Evolutionary conservation across 129 eudicot genomes (phyloP).

Genomic region (Gnaphalium uliginosum): DNA sequence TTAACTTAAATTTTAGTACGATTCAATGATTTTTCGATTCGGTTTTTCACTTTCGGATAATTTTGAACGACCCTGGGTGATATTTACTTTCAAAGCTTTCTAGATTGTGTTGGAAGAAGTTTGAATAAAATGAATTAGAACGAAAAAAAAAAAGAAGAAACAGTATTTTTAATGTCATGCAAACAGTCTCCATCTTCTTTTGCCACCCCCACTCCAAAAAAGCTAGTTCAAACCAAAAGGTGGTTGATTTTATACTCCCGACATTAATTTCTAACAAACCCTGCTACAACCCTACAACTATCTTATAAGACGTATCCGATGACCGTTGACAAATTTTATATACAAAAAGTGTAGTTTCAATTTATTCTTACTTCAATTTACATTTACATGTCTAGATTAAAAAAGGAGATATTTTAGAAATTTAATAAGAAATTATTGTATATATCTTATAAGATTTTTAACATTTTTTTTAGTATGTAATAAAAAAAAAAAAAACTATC

Average conservation of each 20-base stretch:
- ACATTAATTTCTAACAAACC: conserved; percentile 18
- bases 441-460: too few relatives aligned
- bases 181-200: conserved; percentile 28
- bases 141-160: not conserved
- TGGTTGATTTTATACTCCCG: not conserved
- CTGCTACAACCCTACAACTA: not conserved
- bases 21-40: too few relatives aligned
- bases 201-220: conserved; percentile 38
- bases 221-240: conserved; percentile 1
- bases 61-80: too few relatives aligned
- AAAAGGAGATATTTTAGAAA: too few relatives aligned
- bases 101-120: too few relatives aligned
- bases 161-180: not conserved
- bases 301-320: not conserved
- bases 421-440: too few relatives aligned
- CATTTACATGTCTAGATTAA: not conserved
- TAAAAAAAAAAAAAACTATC: too few relatives aligned
- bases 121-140: too few relatives aligned
- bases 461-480: too few relatives aligned
- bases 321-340: not conserved
- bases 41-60: too few relatives aligned
- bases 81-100: too few relatives aligned
- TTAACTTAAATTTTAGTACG: too few relatives aligned
- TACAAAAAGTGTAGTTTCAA: not conserved
- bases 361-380: not conserved